A percentile compares a stretch with the other conserved stretches of the same genome.
phyloP scores from a whole-genome alignment of 371 early-diverging fungal genomes.

The Mucor piriformis region DNA sequence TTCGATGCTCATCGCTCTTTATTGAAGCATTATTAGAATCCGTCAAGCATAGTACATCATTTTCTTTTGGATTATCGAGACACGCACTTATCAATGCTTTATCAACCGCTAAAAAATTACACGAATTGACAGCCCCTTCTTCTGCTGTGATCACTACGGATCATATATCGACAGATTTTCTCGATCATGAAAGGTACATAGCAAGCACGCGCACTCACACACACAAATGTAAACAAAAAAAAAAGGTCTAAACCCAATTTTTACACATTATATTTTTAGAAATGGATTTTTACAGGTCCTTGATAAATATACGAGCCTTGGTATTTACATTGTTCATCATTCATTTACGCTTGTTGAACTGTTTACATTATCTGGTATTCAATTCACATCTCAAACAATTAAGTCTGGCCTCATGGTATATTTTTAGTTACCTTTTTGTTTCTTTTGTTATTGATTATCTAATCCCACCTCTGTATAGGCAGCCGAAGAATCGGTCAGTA shows the following conservation, averaged over 20 bases:
- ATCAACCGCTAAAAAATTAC: constrained; percentile 57
- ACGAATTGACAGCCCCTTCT: constrained; percentile 38
- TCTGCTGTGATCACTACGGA: neutral
- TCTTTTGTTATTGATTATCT: neutral
- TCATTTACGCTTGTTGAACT: constrained; percentile 81
- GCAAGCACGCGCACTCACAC: neutral
- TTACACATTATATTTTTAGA: constrained; percentile 13
- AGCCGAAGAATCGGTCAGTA: constrained; percentile 86
- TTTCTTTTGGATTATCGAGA: constrained; percentile 61
- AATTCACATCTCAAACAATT: constrained; percentile 74
- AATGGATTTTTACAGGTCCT: constrained; percentile 63
- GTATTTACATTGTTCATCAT: constrained; percentile 71
- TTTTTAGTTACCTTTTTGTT: neutral
- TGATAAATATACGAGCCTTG: constrained; percentile 71
- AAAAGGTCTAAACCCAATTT: neutral
- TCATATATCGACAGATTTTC: neutral
- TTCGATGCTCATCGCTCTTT: constrained; percentile 45
- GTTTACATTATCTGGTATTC: constrained; percentile 77
- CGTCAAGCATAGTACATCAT: constrained; percentile 61
- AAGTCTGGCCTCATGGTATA: constrained; percentile 69
- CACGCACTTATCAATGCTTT: constrained; percentile 60
- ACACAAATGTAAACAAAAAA: neutral
- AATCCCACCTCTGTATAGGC: constrained; percentile 37
- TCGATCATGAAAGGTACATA: constrained; percentile 21
- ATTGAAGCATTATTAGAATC: constrained; percentile 62